phyloP scores from a whole-genome alignment of 1,139 yeast genomes.

The Kluyveromyces sp. region DNA sequence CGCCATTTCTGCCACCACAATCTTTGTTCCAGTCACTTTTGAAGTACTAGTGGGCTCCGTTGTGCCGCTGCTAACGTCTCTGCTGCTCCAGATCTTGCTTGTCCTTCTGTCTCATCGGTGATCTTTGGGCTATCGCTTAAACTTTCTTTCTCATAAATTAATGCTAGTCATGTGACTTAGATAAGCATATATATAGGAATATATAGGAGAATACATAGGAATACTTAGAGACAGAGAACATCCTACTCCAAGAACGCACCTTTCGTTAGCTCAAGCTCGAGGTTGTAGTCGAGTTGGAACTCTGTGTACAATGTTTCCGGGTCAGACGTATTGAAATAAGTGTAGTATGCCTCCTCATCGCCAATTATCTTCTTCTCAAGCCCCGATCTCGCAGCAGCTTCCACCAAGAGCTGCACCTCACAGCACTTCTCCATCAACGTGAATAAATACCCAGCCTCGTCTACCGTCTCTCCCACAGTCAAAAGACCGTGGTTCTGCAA shows the following conservation, averaged over 20 bases:
- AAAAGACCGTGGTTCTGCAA: slow-evolving; percentile 68
- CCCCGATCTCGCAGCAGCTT: slow-evolving; percentile 39
- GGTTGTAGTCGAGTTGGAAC: slow-evolving; percentile 54
- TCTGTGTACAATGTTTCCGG: slow-evolving; percentile 62
- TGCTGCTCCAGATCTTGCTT: background rate
- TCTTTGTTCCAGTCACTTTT: background rate
- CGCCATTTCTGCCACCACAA: background rate
- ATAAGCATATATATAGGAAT: background rate
- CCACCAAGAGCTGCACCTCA: slow-evolving; percentile 58
- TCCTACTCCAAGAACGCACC: slow-evolving; percentile 9
- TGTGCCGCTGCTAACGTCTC: background rate
- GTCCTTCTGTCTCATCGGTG: no score
- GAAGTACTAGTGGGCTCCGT: background rate
- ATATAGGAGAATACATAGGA: background rate
- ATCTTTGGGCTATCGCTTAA: background rate
- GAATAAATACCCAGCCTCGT: slow-evolving; percentile 69
- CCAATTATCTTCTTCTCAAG: slow-evolving; percentile 35
- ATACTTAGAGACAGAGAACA: background rate
- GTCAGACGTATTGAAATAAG: slow-evolving; percentile 51
- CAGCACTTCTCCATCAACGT: slow-evolving; percentile 60
- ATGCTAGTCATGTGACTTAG: background rate
- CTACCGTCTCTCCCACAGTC: slow-evolving; percentile 67
- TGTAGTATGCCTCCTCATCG: slow-evolving; percentile 65
- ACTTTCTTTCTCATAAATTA: background rate
- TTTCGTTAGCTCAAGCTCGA: slow-evolving; percentile 29